Percentiles rank a stretch among this genome's conserved stretches.
phyloP scores from a whole-genome alignment of 1,284 basidiomycete genomes.

The Melampsora occidentalis region DNA sequence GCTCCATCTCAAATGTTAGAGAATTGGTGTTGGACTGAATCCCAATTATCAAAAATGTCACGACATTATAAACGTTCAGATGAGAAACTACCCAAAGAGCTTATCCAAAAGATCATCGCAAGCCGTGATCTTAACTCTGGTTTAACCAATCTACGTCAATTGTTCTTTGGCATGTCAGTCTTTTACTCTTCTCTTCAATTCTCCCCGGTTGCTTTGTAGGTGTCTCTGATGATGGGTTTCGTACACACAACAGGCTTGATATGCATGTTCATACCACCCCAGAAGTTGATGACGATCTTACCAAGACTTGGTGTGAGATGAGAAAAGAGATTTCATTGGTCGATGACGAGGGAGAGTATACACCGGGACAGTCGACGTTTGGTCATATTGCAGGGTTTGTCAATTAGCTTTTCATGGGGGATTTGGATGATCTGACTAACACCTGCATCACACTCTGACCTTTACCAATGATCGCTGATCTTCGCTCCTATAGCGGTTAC shows the following conservation, averaged over 20 bases:
- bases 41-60: constrained; percentile 70
- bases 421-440: background rate
- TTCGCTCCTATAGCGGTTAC: constrained; percentile 23
- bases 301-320: constrained; percentile 13
- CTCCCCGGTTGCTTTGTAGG: background rate
- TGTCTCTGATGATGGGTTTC: background rate
- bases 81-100: constrained; percentile 67
- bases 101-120: constrained; percentile 73
- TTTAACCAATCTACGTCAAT: constrained; percentile 71
- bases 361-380: constrained; percentile 31
- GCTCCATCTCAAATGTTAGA: constrained; percentile 85
- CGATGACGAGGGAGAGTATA: background rate
- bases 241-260: constrained; percentile 17
- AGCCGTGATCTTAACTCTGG: constrained; percentile 77
- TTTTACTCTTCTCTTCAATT: background rate
- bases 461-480: no score
- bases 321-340: constrained; percentile 28
- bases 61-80: constrained; percentile 69
- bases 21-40: constrained; percentile 82
- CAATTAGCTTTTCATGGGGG: background rate
- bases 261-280: constrained; percentile 30
- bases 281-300: constrained; percentile 1
- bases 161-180: constrained; percentile 63
- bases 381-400: constrained; percentile 40
- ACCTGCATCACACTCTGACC: background rate